A percentile compares a stretch with the other conserved stretches of the same genome.
Evolutionary conservation across 1,284 basidiomycete genomes (phyloP).

Genomic region (Moniliella sp.): DNA sequence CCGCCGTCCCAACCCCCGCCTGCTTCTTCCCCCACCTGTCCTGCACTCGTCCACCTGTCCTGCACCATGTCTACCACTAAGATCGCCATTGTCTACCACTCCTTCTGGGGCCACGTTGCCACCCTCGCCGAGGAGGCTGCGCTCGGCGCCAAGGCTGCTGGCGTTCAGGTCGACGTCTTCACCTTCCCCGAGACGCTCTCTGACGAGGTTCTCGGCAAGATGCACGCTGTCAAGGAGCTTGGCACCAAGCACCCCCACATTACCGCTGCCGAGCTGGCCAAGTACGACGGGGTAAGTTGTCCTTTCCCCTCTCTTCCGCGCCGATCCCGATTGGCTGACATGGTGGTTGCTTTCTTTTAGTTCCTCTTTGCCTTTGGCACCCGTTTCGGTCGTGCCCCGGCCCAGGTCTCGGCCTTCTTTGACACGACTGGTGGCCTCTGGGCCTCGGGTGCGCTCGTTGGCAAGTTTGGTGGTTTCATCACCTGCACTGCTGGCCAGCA

Average conservation of each 20-base stretch:
- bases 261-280: constrained; percentile 45
- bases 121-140: constrained; percentile 59
- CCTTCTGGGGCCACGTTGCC: constrained; percentile 23
- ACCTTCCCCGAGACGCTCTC: constrained; percentile 65
- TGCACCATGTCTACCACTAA: too few relatives aligned
- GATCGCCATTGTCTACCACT: too few relatives aligned
- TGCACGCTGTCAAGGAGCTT: constrained; percentile 45
- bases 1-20: too few relatives aligned
- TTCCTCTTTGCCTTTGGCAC: too few relatives aligned
- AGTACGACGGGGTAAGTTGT: constrained; percentile 40
- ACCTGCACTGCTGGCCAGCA: constrained; percentile 42
- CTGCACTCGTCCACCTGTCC: too few relatives aligned
- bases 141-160: constrained; percentile 48
- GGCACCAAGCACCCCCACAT: constrained; percentile 51
- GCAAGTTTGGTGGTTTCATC: constrained; percentile 57
- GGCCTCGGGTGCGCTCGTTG: constrained; percentile 49
- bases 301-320: too few relatives aligned
- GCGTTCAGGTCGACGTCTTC: constrained; percentile 50
- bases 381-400: constrained; percentile 36
- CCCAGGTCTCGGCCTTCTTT: constrained; percentile 41
- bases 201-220: constrained; percentile 51
- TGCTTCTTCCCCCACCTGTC: too few relatives aligned
- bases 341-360: too few relatives aligned
- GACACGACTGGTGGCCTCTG: constrained; percentile 58
- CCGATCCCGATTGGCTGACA: too few relatives aligned